Evolutionary conservation across 768 basidiomycete genomes (phyloP).

Genomic region (Suillus decipiens): DNA sequence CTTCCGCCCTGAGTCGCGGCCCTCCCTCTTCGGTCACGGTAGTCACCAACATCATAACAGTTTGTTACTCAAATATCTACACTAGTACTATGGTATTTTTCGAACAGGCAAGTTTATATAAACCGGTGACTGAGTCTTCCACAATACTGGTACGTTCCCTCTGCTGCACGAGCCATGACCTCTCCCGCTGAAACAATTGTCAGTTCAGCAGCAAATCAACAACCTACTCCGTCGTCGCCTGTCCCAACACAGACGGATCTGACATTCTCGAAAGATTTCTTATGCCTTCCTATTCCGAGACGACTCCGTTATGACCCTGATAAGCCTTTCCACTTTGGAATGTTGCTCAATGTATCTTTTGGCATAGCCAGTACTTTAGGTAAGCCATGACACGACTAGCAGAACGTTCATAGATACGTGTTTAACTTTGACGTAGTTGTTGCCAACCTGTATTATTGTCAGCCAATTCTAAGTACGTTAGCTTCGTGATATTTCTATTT

Average conservation of each 20-base stretch:
- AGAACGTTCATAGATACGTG: background rate
- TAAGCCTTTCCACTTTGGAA: conserved; percentile 37
- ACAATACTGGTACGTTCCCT: background rate
- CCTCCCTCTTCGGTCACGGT: background rate
- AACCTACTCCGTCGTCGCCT: background rate
- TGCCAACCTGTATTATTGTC: conserved; percentile 81
- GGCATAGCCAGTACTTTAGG: conserved; percentile 49
- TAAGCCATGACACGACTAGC: conserved; percentile 20
- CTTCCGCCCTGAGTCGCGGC: conserved; percentile 4
- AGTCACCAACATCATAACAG: background rate
- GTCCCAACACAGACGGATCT: background rate
- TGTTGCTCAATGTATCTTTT: conserved; percentile 46
- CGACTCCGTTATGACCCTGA: conserved; percentile 42
- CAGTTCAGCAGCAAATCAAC: background rate
- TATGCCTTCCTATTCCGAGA: conserved; percentile 48
- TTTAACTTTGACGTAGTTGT: conserved; percentile 33
- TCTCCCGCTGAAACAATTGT: background rate
- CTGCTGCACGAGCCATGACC: background rate
- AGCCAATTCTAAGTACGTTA: conserved; percentile 69
- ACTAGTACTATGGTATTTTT: background rate
- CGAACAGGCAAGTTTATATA: background rate
- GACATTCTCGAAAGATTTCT: conserved; percentile 33
- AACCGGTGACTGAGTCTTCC: background rate
- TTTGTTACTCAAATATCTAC: background rate
- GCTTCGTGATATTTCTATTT: conserved; percentile 1